phyloP scores from a whole-genome alignment of 1,139 yeast genomes.

The Candida sp. region DNA sequence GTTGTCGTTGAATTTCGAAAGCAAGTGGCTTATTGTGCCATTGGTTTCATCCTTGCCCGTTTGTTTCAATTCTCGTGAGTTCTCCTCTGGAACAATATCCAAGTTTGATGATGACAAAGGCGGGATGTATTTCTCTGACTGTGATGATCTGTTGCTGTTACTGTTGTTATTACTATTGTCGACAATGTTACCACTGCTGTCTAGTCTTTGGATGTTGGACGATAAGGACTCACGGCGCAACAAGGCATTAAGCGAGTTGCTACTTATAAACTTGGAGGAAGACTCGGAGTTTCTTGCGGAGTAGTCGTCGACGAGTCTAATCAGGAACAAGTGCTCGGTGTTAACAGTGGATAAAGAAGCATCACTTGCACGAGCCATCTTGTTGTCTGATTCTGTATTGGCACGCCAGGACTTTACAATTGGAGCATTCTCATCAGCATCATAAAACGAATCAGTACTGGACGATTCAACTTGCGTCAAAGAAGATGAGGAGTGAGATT shows the following conservation, averaged over 20 bases:
- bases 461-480: constrained; percentile 40
- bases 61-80: constrained; percentile 15
- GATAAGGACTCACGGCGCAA: constrained; percentile 35
- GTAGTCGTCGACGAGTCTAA: constrained; percentile 71
- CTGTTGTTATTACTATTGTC: constrained; percentile 18
- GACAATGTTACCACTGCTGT: constrained; percentile 58
- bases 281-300: constrained; percentile 40
- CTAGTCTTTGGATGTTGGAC: constrained; percentile 54
- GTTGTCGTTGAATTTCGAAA: constrained; percentile 24
- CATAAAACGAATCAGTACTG: constrained; percentile 6
- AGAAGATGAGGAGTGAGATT: constrained; percentile 31
- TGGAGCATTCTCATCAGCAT: constrained; percentile 33
- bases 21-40: constrained; percentile 24
- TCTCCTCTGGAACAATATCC: constrained; percentile 37
- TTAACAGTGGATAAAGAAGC: constrained; percentile 85
- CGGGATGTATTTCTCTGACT: constrained; percentile 5
- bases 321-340: constrained; percentile 82
- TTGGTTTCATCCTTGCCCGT: constrained; percentile 18
- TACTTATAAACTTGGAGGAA: constrained; percentile 34
- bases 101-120: constrained; percentile 34
- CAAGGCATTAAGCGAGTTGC: constrained; percentile 31
- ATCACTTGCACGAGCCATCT: constrained; percentile 48
- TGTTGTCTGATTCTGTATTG: constrained; percentile 34
- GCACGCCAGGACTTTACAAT: constrained; percentile 78
- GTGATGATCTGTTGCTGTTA: constrained; percentile 16